Evolutionary conservation across 2,329 filamentous ascomycete species (phyloP).

Genomic region (Epichloe coenophiala): DNA sequence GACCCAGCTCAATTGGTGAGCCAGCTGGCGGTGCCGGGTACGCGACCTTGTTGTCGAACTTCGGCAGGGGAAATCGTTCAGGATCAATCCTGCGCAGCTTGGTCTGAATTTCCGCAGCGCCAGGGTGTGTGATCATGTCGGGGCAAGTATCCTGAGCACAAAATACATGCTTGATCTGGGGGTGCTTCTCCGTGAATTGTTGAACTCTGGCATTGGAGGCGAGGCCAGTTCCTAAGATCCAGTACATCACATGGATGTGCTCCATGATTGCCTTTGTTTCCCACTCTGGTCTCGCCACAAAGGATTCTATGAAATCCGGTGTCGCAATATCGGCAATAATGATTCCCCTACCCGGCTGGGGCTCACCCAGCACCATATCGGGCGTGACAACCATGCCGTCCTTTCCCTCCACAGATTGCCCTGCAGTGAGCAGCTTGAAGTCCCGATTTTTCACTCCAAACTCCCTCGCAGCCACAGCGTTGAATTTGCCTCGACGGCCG

Average conservation of each 20-base stretch:
- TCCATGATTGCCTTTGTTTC: constrained; percentile 48
- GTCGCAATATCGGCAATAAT: constrained; percentile 71
- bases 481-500: constrained; percentile 68
- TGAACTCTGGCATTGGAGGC: constrained; percentile 47
- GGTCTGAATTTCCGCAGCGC: constrained; percentile 50
- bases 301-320: constrained; percentile 51
- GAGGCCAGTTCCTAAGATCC: constrained; percentile 65
- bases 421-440: constrained; percentile 47
- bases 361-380: constrained; percentile 68
- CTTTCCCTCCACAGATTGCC: constrained; percentile 47
- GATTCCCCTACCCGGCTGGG: constrained; percentile 55
- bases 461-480: constrained; percentile 46
- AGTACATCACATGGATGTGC: constrained; percentile 57
- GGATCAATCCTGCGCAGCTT: constrained; percentile 61
- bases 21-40: constrained; percentile 12
- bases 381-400: constrained; percentile 62
- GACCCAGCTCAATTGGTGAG: constrained; percentile 23
- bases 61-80: constrained; percentile 57
- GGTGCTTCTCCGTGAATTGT: constrained; percentile 53
- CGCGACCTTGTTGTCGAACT: constrained; percentile 40
- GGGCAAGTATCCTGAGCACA: constrained; percentile 61
- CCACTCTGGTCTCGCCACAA: constrained; percentile 65
- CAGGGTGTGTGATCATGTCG: constrained; percentile 60
- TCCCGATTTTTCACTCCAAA: constrained; percentile 48
- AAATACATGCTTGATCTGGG: constrained; percentile 58